Evolutionary conservation across 805 yeast genomes (phyloP), one percentile per base, ranked within the genome.

Genomic region (Yarrowia sp.): DNA sequence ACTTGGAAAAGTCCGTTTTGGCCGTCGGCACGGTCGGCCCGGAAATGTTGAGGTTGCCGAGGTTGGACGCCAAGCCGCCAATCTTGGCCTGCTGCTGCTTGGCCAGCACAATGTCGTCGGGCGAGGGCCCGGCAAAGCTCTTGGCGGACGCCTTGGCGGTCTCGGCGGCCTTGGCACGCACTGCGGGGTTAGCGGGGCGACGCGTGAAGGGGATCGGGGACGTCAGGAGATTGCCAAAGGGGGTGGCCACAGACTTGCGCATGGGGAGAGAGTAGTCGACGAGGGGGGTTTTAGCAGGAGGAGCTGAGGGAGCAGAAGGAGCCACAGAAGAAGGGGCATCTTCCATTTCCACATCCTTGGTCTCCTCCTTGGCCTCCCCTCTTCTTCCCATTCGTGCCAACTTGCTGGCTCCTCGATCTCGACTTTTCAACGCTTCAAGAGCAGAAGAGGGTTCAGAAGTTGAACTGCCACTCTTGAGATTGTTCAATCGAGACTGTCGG

Each of bases 21-120:
- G 50, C 49, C 0, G 40, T 42, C 15, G 32, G 32, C 32, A 26
- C 32, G 32, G 56, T 16, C 5, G 35, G 10, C 1, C 16, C 38
- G 32, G 36, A 19, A 11, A 61, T 32, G 36, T 55, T 63, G 35
- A 67, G 53, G 19, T 53, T 49, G 8, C 50, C 46, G 4, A 53
- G 40, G 2, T 59, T 64, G 16, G 42, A 53, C 22, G 69, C 68
- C 15, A 70, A 26, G 8, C 48, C 69, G 22, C 48, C 63, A 5
- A 41, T 36, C 35, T 56, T 45, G 4, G 78, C 76, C 15, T 72
- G 70, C 10, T 74, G 70, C 76, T 90, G 95, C 0, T 92, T 59
- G 41, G 52, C 91, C 64, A 85, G 74, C 2, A 89, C 82, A 61
- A 82, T 77, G 74, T 92, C 97, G 79, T 93, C 98, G 5, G 97